Evolutionary conservation across 2,329 filamentous ascomycete genomes (phyloP), one percentile per base, ranked within the genome.

Genomic region (Septoria linicola): DNA sequence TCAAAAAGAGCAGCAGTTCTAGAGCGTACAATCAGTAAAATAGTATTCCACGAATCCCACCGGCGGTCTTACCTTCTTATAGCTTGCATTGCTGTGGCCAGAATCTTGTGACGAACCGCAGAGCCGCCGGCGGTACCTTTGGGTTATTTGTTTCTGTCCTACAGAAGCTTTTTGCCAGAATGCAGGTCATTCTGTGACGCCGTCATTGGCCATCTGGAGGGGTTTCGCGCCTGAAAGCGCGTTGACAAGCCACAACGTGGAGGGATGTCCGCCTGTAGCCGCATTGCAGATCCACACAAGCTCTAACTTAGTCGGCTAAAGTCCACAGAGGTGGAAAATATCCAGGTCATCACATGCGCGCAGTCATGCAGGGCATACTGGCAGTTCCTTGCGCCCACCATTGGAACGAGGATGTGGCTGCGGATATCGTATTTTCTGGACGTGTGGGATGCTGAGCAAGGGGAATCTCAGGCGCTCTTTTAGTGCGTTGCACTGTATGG

Each of bases 1-100:
- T 37, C 2, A 27, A 58, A 54, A 27, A 56, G 35, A 45, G 52
- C 42, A 45, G 50, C 50, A 27, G 49, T 50, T 53, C 53, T 53
- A 41, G 20, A 36, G n/a, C 27, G 27, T n/a, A 40, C 27, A 20
- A 23, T 53, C 37, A 49, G 50, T 30, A 25, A 27, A 19, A 30
- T 39, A 20, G 32, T 27, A 5, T 5, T 5, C 23, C 23, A 10
- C 23, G 23, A 10, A 5, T 10, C 23, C 5, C 23, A 27, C 37
- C 34, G 39, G 37, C 40, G 20, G 20, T 8, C 36, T 41, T 30
- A 45, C 54, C 54, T 57, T 57, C 39, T 53, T 50, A 57, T 54
- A 52, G 40, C 52, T 43, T 44, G 47, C 47, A 54, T 50, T 14
- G 40, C 34, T 19, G n/a, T 36, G 23, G n/a, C 14, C 10, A 34